Conservation (phyloP, 129 eudicot genomes). For the Dittrichia graveolens region DNA sequence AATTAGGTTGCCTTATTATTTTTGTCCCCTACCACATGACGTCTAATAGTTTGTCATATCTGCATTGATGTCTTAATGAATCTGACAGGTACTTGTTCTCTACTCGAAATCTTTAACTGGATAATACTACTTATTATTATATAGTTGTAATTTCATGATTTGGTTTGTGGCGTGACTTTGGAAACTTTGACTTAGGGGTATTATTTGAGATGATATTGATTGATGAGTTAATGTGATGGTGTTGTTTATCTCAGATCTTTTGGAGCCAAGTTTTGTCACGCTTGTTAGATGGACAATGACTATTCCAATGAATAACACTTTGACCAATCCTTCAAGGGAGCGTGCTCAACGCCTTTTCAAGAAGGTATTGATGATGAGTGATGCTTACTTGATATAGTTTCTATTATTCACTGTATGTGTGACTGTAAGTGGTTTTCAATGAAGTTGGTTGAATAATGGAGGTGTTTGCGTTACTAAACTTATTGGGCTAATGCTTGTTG, state of each 20-base stretch:
- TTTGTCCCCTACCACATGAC: neutral
- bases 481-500: too few species aligned
- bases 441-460: neutral
- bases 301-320: conserved; percentile 73
- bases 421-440: neutral
- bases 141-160: neutral
- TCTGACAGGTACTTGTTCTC: neutral
- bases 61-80: neutral
- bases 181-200: conserved; percentile 10
- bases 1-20: neutral
- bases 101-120: neutral
- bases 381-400: neutral
- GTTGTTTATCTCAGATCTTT: conserved; percentile 37
- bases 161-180: conserved; percentile 3
- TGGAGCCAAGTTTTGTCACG: conserved; percentile 29
- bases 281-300: conserved; percentile 71
- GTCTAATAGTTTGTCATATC: neutral
- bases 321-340: conserved; percentile 49
- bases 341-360: conserved; percentile 70
- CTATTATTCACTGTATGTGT: conserved; percentile 1
- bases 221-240: conserved; percentile 32
- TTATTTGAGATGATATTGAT: conserved; percentile 28
- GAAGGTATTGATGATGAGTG: conserved; percentile 48
- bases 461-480: neutral
- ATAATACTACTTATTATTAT: neutral